Evolutionary conservation across 2,329 filamentous ascomycete genomes (phyloP), one percentile per base, ranked within the genome.

Genomic region (Aspergillus versicolor): DNA sequence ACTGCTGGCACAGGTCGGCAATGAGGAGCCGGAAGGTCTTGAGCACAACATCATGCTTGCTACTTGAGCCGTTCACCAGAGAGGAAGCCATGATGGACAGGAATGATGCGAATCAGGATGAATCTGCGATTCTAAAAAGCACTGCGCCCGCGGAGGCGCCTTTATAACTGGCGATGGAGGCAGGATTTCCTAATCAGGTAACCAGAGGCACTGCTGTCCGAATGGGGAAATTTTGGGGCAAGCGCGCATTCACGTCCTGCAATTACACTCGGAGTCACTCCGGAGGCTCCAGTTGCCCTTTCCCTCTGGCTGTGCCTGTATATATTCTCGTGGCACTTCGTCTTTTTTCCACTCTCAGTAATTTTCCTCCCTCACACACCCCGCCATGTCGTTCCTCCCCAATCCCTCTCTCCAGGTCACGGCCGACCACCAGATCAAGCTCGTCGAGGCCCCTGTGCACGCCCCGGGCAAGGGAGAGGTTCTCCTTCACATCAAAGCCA

Each of bases 1-100:
- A 90, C 62, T 89, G 86, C 68, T 89, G 81, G 65, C 86, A 89
- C 3, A 90, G 73, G 67, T 90, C 87, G 44, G 87, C 85, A 57
- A 89, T 86, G 30, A 89, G 73, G 49, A 82, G 75, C 54, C 87
- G 78, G 66, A 88, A 88, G 5, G 82, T 83, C 63, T 79, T 81
- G 50, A 89, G 71, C 2, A 87, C 83, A 19, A 82, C 67, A 48
- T 85, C 79, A 61, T 78, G 67, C 21, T 70, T 24, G 54, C 54
- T 47, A 30, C 48, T 47, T 5, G 48, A 56, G 48, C 60, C 58
- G 41, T 54, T 59, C 17, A 54, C 56, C 41, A 57, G 45, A 5
- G 56, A 22, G 41, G 52, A 52, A 32, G 58, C 58, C 67, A 68
- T 75, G 21, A 50, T 66, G 51, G 15, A 52, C 30, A 22, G 17